Base-by-base conservation (phyloP, 73 alveolate species). In the Urostyla sp. region DNA sequence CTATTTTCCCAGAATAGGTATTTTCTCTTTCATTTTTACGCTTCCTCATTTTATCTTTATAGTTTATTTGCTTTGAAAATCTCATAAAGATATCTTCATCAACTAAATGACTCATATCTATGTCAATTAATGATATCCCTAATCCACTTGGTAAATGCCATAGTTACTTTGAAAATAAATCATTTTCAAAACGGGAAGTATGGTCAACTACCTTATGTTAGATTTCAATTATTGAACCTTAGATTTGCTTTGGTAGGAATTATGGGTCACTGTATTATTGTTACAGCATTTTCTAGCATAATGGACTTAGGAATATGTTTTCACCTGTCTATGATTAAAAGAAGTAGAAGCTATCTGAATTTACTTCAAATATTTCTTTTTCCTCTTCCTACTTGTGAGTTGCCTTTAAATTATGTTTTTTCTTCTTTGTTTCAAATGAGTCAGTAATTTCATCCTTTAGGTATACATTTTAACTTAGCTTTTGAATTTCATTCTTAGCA, bases 101-200 rank as follows among this genome's bases (percentile, higher is more conserved):
- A 1, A 85, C 75, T 21, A 76, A 24, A 27, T 32, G 15, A 16
- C 84, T 50, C 81, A 85, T 49, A 30, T 85, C 93, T 0, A 86
- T 59, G 45, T 86, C 94, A 1, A 76, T 69, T 10, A 86, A 67
- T 0, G 60, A 50, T 45, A 60, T 77, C 30, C 75, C 76, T 6
- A 85, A 27, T n/a, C 82, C 78, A 16, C 50, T 54, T 8, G 90
- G 84, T 24, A 86, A 50, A 28, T 86, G 94, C 37, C 74, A 37
- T 30, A 77, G n/a, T 13, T 18, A 28, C 44, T 55, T 59, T 51
- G 52, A 8, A n/a, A n/a, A n/a, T n/a, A n/a, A n/a, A n/a, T n/a
- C 67, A 48, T 48, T 21, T 63, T 1, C 21, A 54, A 55, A 31
- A 32, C 56, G 23, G 79, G 56, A 50, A 28, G 69, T 79, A 46